Conservation (phyloP, 257 asterid species). For the Paulownia fortunei region DNA sequence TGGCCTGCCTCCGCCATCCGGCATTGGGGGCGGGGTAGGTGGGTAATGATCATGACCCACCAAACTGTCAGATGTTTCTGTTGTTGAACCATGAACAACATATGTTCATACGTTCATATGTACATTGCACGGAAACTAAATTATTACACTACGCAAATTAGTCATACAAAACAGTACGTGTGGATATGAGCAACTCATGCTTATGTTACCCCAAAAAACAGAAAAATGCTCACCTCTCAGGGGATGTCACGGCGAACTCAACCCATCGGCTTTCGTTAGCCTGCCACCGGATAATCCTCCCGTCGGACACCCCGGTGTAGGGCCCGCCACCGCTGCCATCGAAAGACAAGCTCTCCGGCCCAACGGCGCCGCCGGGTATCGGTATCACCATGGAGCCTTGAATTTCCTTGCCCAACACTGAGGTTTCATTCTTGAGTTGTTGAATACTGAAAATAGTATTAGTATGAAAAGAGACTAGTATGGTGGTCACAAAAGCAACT, state of each 20-base stretch:
- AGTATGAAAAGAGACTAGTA: slow-evolving; percentile 13
- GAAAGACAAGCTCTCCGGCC: slow-evolving; percentile 71
- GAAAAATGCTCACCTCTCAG: slow-evolving; percentile 39
- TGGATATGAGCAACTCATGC: background rate
- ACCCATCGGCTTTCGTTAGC: slow-evolving; percentile 60
- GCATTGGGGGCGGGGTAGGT: background rate
- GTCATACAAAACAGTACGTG: background rate
- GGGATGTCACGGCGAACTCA: slow-evolving; percentile 69
- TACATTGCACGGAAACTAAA: background rate
- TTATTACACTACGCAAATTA: slow-evolving; percentile 12
- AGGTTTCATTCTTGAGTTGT: slow-evolving; percentile 17
- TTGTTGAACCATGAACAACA: background rate
- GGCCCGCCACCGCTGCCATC: slow-evolving; percentile 62
- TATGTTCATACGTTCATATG: background rate
- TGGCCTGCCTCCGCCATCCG: too few relatives aligned
- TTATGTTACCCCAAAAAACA: background rate
- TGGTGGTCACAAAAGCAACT: slow-evolving; percentile 17
- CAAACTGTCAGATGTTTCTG: background rate
- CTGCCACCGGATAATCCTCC: slow-evolving; percentile 69
- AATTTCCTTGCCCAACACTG: background rate
- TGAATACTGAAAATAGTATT: background rate
- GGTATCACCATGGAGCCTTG: slow-evolving; percentile 24
- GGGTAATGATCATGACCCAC: background rate
- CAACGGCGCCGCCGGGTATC: slow-evolving; percentile 48
- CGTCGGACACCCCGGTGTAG: slow-evolving; percentile 74